These are phyloP conservation scores for Sanghuangporus sanghuang DNA, from an alignment of 1,284 basidiomycete genomes.

Conservation along the genomic window DNA sequence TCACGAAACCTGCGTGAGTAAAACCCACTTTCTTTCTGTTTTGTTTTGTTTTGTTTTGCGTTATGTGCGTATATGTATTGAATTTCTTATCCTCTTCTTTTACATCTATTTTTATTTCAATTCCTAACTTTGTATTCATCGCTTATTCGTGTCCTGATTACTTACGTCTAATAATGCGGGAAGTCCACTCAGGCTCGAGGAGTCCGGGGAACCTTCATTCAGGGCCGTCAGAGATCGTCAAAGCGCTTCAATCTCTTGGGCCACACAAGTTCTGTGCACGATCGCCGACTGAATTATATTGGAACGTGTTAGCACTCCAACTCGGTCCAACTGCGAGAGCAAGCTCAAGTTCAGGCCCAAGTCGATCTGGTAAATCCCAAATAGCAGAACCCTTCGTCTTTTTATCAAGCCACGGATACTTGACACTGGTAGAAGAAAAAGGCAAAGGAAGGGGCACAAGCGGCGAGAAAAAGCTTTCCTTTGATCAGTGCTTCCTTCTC, in stretches of 20 bases:
- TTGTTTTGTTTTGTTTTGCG: not conserved
- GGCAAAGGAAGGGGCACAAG: not conserved
- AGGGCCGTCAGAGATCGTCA: constrained; percentile 11
- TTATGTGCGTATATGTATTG: not conserved
- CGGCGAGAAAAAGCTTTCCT: constrained; percentile 9
- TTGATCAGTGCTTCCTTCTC: constrained; percentile 15
- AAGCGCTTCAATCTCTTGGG: constrained; percentile 7
- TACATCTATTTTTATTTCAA: no score
- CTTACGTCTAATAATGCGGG: not conserved
- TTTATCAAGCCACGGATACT: constrained; percentile 7
- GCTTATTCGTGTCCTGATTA: no score
- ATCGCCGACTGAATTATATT: constrained; percentile 6
- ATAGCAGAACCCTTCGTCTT: not conserved
- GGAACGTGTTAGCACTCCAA: constrained; percentile 6
- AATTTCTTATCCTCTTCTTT: no score
- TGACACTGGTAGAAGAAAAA: constrained; percentile 1
- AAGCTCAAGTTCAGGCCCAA: not conserved
- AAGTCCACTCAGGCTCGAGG: not conserved
- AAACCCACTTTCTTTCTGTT: not conserved
- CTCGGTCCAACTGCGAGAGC: not conserved
- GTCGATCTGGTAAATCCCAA: not conserved
- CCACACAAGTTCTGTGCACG: constrained; percentile 7
- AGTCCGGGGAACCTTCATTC: not conserved
- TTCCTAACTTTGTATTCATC: no score
- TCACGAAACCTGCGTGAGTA: constrained; percentile 13